A percentile compares a stretch with the other conserved stretches of the same genome.
phyloP scores from a whole-genome alignment of 257 asterid genomes.

The Solanum appendiculatum region DNA sequence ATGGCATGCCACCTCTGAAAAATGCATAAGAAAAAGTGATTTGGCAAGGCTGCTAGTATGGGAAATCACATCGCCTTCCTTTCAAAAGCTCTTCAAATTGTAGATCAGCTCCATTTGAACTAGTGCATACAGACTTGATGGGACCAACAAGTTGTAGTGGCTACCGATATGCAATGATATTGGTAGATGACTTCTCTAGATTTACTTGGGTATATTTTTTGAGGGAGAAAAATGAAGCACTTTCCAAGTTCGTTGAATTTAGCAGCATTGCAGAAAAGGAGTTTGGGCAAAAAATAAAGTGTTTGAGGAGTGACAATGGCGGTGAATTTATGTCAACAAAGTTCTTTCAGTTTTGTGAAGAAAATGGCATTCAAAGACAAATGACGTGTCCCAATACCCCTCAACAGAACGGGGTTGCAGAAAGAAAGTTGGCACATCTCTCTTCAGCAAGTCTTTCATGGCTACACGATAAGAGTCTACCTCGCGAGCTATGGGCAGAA shows the following conservation, averaged over 20 bases:
- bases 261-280: not conserved
- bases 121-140: not conserved
- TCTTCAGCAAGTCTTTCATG: not conserved
- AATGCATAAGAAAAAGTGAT: not conserved
- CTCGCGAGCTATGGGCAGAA: too few species aligned
- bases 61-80: not conserved
- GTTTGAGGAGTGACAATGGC: not conserved
- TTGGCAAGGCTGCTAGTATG: not conserved
- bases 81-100: not conserved
- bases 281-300: not conserved
- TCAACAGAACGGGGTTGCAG: not conserved
- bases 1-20: not conserved
- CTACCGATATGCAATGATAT: not conserved
- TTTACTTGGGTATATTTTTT: not conserved
- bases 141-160: not conserved
- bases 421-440: not conserved
- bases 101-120: too few species aligned
- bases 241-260: not conserved
- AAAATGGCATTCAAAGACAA: not conserved
- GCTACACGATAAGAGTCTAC: not conserved
- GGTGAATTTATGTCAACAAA: not conserved
- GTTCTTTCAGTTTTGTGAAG: too few species aligned
- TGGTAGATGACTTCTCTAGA: not conserved
- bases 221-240: not conserved
- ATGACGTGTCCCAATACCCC: not conserved